Base-by-base conservation (phyloP, 2,329 filamentous ascomycete genomes). In the Xylogone sp. region DNA sequence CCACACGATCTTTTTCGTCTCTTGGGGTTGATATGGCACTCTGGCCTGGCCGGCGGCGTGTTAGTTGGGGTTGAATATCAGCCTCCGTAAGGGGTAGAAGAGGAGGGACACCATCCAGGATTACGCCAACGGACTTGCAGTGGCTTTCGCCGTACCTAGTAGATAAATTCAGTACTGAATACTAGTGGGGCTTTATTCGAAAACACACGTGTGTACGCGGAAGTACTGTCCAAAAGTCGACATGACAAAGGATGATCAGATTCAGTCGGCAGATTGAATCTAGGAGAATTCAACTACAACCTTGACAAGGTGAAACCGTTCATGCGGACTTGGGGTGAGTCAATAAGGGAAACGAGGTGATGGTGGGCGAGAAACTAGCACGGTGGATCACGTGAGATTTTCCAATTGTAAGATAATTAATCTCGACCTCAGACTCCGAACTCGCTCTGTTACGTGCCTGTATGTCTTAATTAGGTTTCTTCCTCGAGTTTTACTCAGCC, bases 51-150 rank as follows among this genome's bases (percentile, higher is more conserved):
- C 93, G 82, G 55, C 93, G 83, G 58, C 93, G 86, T 57, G 87
- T 95, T 82, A 97, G 89, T 74, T 97, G 91, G 46, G 91, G 91
- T 73, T 99, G 93, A 67, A 97, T 95, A 66, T 95, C 90, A 50
- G 76, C 78, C 71, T 96, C 92, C 56, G 83, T 87, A 69, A 97
- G 83, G 63, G 85, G 76, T 78, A 97, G 86, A 63, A 90, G 89
- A 13, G 94, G 92, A 31, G 93, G 94, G 66, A 84, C 88, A 62
- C 91, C 91, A 69, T 97, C 93, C 71, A 97, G 86, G 65, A 97
- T 97, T 75, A 90, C 95, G 66, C 91, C 92, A 64, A 97, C 91
- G 27, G 88, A 93, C 65, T 86, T 87, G 76, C 93, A 95, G 75
- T 97, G 93, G 52, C 89, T 95, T 71, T 92, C 88, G 68, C 88